Evolutionary conservation across 2,329 filamentous ascomycete species (phyloP).

Genomic region (Zasmidium cellare): DNA sequence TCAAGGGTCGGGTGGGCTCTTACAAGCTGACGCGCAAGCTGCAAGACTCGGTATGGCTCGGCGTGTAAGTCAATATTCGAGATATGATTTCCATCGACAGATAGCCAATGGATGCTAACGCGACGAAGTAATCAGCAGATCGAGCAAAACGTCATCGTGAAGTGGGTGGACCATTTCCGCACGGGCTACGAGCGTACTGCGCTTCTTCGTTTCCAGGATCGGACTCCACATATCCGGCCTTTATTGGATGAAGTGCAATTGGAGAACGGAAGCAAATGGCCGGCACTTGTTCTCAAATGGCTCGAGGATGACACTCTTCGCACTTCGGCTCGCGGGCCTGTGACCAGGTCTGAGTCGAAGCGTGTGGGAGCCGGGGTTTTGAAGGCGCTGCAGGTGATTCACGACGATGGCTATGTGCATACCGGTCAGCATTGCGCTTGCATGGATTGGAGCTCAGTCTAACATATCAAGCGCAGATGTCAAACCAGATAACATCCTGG

Average conservation of each 20-base stretch:
- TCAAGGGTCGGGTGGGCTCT: slow-evolving; percentile 6
- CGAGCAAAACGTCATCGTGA: slow-evolving; percentile 11
- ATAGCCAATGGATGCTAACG: neutral
- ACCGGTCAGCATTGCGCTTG: slow-evolving; percentile 23
- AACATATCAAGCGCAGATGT: slow-evolving; percentile 21
- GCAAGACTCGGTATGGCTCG: slow-evolving; percentile 5
- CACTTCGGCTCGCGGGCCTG: neutral
- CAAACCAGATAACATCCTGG: slow-evolving; percentile 41
- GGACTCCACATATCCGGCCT: slow-evolving; percentile 8
- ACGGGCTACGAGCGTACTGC: slow-evolving; percentile 9
- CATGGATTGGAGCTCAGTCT: neutral
- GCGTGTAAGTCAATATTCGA: neutral
- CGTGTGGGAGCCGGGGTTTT: slow-evolving; percentile 18
- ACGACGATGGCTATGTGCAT: slow-evolving; percentile 30
- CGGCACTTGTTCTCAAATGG: slow-evolving; percentile 4
- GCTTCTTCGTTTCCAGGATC: slow-evolving; percentile 5
- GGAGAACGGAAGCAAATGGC: neutral
- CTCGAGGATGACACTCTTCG: slow-evolving; percentile 6
- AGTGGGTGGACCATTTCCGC: slow-evolving; percentile 2
- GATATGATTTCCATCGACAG: neutral
- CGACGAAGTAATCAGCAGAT: neutral
- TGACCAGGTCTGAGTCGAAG: slow-evolving; percentile 13
- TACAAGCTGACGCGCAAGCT: slow-evolving; percentile 6
- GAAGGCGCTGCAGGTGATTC: slow-evolving; percentile 26
- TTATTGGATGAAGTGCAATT: slow-evolving; percentile 8